Evolutionary conservation across 495 filamentous ascomycete genomes (phyloP), one percentile per base, ranked within the genome.

Genomic region (Neurospora sp.): DNA sequence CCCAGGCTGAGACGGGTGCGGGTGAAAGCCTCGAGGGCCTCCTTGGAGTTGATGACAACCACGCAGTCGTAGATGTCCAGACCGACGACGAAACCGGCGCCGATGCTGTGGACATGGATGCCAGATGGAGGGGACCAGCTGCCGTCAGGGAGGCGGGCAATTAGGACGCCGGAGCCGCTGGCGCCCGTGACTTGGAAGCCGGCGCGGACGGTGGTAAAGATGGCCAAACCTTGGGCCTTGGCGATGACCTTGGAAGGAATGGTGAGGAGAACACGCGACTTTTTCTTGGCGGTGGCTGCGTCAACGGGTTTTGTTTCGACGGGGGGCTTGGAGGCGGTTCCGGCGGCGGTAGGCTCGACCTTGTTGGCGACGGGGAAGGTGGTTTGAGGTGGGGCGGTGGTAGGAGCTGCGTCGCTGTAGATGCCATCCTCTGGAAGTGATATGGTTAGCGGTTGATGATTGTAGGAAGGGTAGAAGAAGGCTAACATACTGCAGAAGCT

Each of bases 11-110:
- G 89, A 9, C 92, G 89, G 22, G 92, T 81, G 70, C 87, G 89
- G 69, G 89, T 91, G 81, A 95, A 94, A 0, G 90, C 89, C 40
- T 91, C 87, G 41, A 95, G 80, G 0, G 92, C 92, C 76, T 92
- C 85, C 37, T 86, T 83, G 3, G 88, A 90, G 82, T 95, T 95
- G 79, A 94, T 93, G 16, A 95, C 90, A 0, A 94, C 85, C 7
- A 95, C 92, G 73, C 91, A 93, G 78, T 95, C 92, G 82, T 94
- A 94, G 74, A 94, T 93, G 75, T 94, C 92, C 11, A 94, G 88
- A 9, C 92, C 92, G 4, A 92, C 89, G 41, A 94, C 85, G 78
- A 94, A 94, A 0, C 92, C 92, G 5, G 92, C 84, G 4, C 90
- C 92, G 0, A 91, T 87, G 5, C 91, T 92, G 76, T 94, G 91